These are phyloP conservation scores for Panaeolus papilionaceus DNA, from an alignment of 768 basidiomycete genomes.

Conservation along the genomic window DNA sequence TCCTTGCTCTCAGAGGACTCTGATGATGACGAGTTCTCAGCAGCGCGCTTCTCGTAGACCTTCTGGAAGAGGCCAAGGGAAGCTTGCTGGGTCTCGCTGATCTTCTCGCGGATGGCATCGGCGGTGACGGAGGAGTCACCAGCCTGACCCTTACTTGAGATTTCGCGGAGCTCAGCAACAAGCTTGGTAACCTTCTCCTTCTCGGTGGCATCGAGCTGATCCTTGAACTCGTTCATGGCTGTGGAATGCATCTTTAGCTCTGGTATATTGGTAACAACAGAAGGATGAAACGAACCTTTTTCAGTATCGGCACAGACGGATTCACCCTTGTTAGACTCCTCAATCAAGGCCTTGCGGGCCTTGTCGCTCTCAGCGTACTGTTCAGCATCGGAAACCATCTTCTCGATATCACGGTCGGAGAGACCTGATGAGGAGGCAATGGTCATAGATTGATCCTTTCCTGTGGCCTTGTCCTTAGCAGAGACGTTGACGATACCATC, in stretches of 20 bases:
- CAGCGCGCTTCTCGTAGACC: slow-evolving; percentile 92
- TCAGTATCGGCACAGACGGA: slow-evolving; percentile 94
- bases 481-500: slow-evolving; percentile 98
- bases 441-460: slow-evolving; percentile 94
- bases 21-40: slow-evolving; percentile 62
- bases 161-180: slow-evolving; percentile 84
- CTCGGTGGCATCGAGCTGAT: slow-evolving; percentile 91
- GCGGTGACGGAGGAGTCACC: slow-evolving; percentile 83
- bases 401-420: slow-evolving; percentile 95
- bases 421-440: slow-evolving; percentile 98
- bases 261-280: neutral
- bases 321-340: slow-evolving; percentile 97
- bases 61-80: slow-evolving; percentile 98
- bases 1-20: slow-evolving; percentile 59
- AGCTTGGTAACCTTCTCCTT: slow-evolving; percentile 94
- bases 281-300: slow-evolving; percentile 65
- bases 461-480: slow-evolving; percentile 93
- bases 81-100: slow-evolving; percentile 92
- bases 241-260: neutral
- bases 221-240: slow-evolving; percentile 98
- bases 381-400: slow-evolving; percentile 96
- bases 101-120: slow-evolving; percentile 90
- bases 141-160: slow-evolving; percentile 89
- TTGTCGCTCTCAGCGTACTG: slow-evolving; percentile 94
- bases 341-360: slow-evolving; percentile 84